Base-by-base conservation (phyloP, 495 filamentous ascomycete species). In the Aspergillus baeticus region DNA sequence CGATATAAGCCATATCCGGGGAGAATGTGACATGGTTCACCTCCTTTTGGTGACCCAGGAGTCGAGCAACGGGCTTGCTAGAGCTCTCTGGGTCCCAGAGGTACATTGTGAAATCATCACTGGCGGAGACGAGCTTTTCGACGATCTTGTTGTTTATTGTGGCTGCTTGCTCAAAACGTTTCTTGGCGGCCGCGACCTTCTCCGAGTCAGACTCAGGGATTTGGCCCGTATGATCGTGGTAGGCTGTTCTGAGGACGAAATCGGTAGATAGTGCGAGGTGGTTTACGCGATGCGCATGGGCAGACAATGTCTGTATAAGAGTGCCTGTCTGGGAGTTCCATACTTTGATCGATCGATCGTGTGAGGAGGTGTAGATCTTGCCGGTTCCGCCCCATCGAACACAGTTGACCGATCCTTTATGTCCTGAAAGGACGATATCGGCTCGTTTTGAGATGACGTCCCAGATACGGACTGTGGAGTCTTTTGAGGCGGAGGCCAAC, bases 1-100 rank as follows among this genome's bases (percentile, higher is more conserved):
- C 95, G 62, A 99, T 94, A 49, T 90, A 77, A 1, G 82, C 77
- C 55, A 90, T 92, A 62, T 96, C 90, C 0, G 92, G 90, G 0
- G 91, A 96, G 76, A 98, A 97, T 6, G 87, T 88, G 14, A 97
- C 91, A 67, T 97, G 87, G 72, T 97, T 98, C 54, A 99, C 90
- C 63, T 90, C 89, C 68, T 97, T 98, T 66, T 96, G 92, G 67
- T 99, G 95, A 10, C 95, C 95, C 21, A 92, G 70, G 48, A 99
- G 79, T 26, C 94, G 81, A n/a, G 90, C 86, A 10, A 98, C 71
- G 6, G 93, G 92, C 67, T 97, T 97, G 15, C 75, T 89, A 15
- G 87, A 86, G 49, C 71, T 80, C 15, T 83, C 79, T 0, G 95
- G 95, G 31, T 95, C 89, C 95, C 95, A 99, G 45, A 99, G 82